Evolutionary conservation across 495 filamentous ascomycete species (phyloP).

Genomic region (Tuber calosporum): DNA sequence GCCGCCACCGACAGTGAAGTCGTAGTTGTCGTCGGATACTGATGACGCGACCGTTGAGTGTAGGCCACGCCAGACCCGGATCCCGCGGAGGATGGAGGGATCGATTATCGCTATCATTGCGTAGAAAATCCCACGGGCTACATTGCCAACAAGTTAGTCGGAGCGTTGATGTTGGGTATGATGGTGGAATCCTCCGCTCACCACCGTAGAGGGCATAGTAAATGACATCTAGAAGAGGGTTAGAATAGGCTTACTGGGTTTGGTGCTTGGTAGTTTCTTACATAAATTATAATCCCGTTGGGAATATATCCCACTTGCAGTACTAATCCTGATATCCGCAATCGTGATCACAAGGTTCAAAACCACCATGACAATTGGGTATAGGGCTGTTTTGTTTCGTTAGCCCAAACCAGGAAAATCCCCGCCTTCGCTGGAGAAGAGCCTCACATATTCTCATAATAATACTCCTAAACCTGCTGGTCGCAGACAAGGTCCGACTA

Average conservation of each 20-base stretch:
- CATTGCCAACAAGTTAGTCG: not conserved
- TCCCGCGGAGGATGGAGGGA: conserved; percentile 21
- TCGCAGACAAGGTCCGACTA: conserved; percentile 15
- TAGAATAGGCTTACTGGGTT: not conserved
- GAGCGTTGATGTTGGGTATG: not conserved
- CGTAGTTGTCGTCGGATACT: not conserved
- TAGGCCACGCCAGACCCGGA: conserved; percentile 16
- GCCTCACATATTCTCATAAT: conserved; percentile 23
- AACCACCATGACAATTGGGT: conserved; percentile 26
- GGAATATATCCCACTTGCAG: conserved; percentile 21
- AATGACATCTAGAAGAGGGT: conserved; percentile 14
- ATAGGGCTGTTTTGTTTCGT: conserved; percentile 14
- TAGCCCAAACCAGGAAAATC: not conserved
- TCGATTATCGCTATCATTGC: conserved; percentile 23
- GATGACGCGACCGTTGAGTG: not conserved
- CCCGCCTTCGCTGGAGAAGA: not conserved
- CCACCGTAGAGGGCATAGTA: conserved; percentile 30
- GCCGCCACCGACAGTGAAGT: conserved; percentile 22
- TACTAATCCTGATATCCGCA: conserved; percentile 22
- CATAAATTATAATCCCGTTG: conserved; percentile 23
- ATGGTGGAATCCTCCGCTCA: not conserved
- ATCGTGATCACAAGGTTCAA: conserved; percentile 26
- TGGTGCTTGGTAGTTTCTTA: not conserved
- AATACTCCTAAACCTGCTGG: conserved; percentile 18
- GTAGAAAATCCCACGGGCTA: conserved; percentile 24